Base-by-base conservation (phyloP, 768 basidiomycete genomes). In the Asterophora lycoperdoides region DNA sequence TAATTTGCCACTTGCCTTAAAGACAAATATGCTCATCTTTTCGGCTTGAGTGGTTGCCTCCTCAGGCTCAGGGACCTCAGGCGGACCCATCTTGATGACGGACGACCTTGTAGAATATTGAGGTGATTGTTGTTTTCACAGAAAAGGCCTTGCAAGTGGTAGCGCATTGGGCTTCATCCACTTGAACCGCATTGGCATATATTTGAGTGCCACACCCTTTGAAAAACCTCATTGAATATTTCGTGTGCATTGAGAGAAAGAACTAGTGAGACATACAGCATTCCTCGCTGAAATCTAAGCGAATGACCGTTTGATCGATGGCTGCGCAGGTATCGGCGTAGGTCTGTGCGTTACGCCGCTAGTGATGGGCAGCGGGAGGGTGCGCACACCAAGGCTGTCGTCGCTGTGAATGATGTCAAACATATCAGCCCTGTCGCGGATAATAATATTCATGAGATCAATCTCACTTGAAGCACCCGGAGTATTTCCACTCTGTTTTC, bases 61-160 rank as follows among this genome's bases (percentile, higher is more conserved):
- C 23, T 23, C 23, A 23, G 23, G 23, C 23, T 23, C 23, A 23
- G 23, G 23, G 23, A 23, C 23, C 3, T n/a, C n/a, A n/a, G n/a
- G n/a, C n/a, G 23, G 23, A 6, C 23, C 23, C 23, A 23, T 6
- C 23, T 23, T 23, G 23, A 23, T 23, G 23, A 23, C 19, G 4
- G 23, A 23, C 19, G 4, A 32, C n/a, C 34, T 29, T 15, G 39
- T 44, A 47, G 20, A n/a, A 50, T 30, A 20, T 44, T 42, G 13
- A 54, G 48, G 29, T 45, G 48, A 35, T 50, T 43, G 17, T 23
- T 36, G 39, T 49, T 45, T 29, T 46, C 52, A 19, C 52, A 53
- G 43, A 53, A 53, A 40, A 47, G 6, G 48, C 13, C 8, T 35
- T 45, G 28, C 53, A 54, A 11, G 48, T 48, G 18, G 46, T 32